Conservation (phyloP, 257 asterid species). For the Phtheirospermum japonicum region DNA sequence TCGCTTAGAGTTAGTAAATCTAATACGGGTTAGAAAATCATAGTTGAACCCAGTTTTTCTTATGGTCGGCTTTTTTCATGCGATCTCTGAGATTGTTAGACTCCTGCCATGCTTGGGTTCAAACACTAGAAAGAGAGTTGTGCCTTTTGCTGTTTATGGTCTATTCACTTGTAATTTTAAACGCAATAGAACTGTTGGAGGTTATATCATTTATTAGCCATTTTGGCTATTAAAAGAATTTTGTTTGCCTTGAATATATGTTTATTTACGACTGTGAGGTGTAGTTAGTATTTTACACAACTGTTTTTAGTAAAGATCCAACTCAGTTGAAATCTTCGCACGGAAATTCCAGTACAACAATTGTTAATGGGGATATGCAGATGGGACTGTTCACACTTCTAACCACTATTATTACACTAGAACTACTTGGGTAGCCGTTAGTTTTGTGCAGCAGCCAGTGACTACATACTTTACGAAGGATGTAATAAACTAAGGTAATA, state of each 20-base stretch:
- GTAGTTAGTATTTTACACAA: no score
- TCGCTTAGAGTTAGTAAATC: neutral
- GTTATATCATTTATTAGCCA: constrained; percentile 29
- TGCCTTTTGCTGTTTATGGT: constrained; percentile 25
- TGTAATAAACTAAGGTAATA: no score
- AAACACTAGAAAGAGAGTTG: neutral
- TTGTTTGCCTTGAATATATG: constrained; percentile 20
- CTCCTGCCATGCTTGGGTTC: constrained; percentile 31
- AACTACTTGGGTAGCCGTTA: no score
- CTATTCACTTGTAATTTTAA: constrained; percentile 36
- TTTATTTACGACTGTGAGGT: no score
- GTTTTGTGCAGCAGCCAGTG: no score
- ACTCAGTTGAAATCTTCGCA: no score
- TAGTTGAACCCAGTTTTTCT: constrained; percentile 43
- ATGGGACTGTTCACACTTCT: no score
- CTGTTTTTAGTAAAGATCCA: no score
- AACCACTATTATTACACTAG: no score
- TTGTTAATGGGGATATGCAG: no score
- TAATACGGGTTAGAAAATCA: constrained; percentile 1
- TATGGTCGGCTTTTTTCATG: constrained; percentile 30
- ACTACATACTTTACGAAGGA: no score
- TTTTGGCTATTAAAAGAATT: constrained; percentile 38
- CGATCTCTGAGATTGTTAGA: neutral
- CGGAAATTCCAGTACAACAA: no score
- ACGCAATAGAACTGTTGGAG: constrained; percentile 23